Evolutionary conservation across 2,329 filamentous ascomycete genomes (phyloP), one percentile per base, ranked within the genome.

Genomic region (Phaeosphaeriaceae sp.): DNA sequence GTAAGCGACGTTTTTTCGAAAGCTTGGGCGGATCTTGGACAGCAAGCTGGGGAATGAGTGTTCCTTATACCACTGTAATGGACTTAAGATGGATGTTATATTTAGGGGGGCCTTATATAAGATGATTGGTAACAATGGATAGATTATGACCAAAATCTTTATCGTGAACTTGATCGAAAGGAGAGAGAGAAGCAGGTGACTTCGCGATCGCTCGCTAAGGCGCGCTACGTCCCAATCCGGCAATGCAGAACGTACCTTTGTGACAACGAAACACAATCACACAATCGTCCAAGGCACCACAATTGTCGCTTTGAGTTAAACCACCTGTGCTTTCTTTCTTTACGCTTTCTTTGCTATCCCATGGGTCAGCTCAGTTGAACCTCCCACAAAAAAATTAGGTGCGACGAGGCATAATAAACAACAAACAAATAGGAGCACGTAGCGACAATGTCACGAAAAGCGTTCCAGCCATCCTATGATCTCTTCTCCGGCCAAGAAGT

Each of bases 391-490:
- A 15, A 11, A 7, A 13, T n/a, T n/a, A 29, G 33, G 32, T 11
- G 20, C 32, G 9, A 40, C 42, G 6, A 4, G 23, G 11, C 11
- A 35, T 38, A 26, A 30, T 37, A 53, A 55, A 56, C 47, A 56
- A 54, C 48, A 61, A 61, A 58, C 57, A 51, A 50, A 48, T 33
- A 44, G 34, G 41, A 20, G 30, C 51, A 67, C 66, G 60, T 58
- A 21, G 42, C 35, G n/a, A 38, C 3, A 12, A 45, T 66, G 21
- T 60, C 61, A 36, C 57, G 67, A 38, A 63, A 72, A 48, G 64
- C 70, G 21, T 76, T 76, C 55, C 69, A 74, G 46, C 77, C 77
- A 9, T 75, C 71, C 26, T 81, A 77, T 64, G 77, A 81, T 64
- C 77, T 81, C 63, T 72, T 81, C 37, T 73, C 76, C 11, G 79